These are phyloP conservation scores for Carex kokanica DNA, from an alignment of 176 grass and related monocot species.

Conservation along the genomic window DNA sequence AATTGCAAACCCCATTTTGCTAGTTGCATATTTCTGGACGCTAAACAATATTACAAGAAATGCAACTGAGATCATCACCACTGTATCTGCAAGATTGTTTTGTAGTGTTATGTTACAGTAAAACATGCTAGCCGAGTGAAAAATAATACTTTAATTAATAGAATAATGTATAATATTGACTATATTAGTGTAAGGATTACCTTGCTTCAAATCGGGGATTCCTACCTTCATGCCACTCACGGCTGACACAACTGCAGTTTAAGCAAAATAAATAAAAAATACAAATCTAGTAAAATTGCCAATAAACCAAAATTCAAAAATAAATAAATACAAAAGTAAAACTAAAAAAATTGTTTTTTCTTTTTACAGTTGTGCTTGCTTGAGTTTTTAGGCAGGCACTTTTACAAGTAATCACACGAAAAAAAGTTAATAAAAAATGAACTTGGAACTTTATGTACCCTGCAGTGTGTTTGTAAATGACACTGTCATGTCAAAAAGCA, in stretches of 20 bases:
- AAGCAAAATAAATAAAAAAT: conserved; percentile 23
- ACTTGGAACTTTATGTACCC: neutral
- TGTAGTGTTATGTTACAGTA: neutral
- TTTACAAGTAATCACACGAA: neutral
- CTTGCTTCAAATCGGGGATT: conserved; percentile 58
- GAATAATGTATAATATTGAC: neutral
- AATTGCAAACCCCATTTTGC: conserved; percentile 85
- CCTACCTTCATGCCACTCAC: conserved; percentile 90
- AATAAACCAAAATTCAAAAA: neutral
- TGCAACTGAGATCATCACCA: conserved; percentile 88
- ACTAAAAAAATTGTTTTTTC: neutral
- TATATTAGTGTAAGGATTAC: conserved; percentile 33
- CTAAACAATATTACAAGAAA: conserved; percentile 86
- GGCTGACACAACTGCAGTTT: conserved; percentile 71
- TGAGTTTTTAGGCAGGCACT: neutral
- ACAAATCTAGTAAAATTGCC: neutral
- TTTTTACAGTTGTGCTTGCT: neutral
- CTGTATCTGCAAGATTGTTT: conserved; percentile 55
- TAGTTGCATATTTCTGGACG: conserved; percentile 82
- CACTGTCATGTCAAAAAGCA: conserved; percentile 3
- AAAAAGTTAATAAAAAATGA: conserved; percentile 7
- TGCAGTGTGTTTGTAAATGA: neutral
- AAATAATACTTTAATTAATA: conserved; percentile 1
- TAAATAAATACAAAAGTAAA: neutral
- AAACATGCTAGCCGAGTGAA: neutral